Evolutionary conservation across 1,284 basidiomycete species (phyloP).

Genomic region (Tylopilus sp.): DNA sequence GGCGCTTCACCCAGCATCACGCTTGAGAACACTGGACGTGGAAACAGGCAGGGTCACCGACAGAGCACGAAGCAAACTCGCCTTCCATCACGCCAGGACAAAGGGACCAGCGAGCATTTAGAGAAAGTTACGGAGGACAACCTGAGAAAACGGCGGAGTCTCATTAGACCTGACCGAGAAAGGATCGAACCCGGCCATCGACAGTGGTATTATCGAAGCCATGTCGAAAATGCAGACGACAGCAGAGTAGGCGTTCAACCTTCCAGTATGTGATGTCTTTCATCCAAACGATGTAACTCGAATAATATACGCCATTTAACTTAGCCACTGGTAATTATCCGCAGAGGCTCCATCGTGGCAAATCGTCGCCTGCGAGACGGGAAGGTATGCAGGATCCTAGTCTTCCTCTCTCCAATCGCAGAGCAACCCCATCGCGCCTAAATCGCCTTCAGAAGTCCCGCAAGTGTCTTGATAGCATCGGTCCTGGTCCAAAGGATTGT

Average conservation of each 20-base stretch:
- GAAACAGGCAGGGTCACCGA: constrained; percentile 68
- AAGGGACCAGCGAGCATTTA: constrained; percentile 59
- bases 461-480: constrained; percentile 77
- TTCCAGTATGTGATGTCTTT: constrained; percentile 63
- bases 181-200: constrained; percentile 97
- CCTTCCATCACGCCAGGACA: constrained; percentile 58
- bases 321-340: constrained; percentile 89
- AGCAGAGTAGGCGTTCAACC: constrained; percentile 78
- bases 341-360: constrained; percentile 82
- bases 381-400: constrained; percentile 91
- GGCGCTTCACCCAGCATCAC: constrained; percentile 62
- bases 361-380: constrained; percentile 88
- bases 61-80: constrained; percentile 65
- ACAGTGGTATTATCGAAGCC: constrained; percentile 95
- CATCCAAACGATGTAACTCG: constrained; percentile 15
- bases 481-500: constrained; percentile 88
- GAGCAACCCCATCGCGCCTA: constrained; percentile 75
- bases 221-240: constrained; percentile 85
- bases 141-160: constrained; percentile 90
- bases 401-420: constrained; percentile 87
- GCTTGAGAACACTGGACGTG: constrained; percentile 74
- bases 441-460: constrained; percentile 68
- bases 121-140: constrained; percentile 56
- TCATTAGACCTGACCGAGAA: constrained; percentile 95
- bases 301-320: constrained; percentile 16